Evolutionary conservation across 2,329 filamentous ascomycete genomes (phyloP).

Genomic region (Mycosphaerella arachidis): DNA sequence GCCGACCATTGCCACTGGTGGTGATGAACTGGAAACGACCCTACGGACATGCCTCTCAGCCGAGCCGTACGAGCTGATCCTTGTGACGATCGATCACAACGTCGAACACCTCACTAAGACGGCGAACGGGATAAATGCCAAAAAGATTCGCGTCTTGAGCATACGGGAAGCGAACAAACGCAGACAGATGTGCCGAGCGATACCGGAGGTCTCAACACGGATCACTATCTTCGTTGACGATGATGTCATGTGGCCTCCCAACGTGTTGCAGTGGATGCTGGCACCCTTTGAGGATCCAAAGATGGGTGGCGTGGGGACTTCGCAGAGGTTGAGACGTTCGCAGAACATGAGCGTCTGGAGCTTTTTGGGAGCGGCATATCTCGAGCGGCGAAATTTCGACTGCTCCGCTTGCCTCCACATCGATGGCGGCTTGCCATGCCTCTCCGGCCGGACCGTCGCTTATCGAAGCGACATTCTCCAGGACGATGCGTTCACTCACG

Average conservation of each 20-base stretch:
- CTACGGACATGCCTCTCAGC: conserved; percentile 71
- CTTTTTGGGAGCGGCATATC: conserved; percentile 86
- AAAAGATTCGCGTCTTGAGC: conserved; percentile 67
- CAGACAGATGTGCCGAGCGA: conserved; percentile 84
- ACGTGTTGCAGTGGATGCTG: conserved; percentile 83
- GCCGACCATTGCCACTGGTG: conserved; percentile 82
- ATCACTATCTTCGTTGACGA: conserved; percentile 94
- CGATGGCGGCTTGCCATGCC: conserved; percentile 92
- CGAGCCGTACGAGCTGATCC: conserved; percentile 66
- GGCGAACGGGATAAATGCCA: conserved; percentile 54
- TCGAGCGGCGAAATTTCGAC: conserved; percentile 92
- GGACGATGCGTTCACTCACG: conserved; percentile 77
- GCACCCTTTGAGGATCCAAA: conserved; percentile 81
- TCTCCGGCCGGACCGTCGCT: conserved; percentile 88
- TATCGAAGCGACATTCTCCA: conserved; percentile 86
- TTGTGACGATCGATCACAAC: conserved; percentile 84
- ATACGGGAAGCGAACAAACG: conserved; percentile 91
- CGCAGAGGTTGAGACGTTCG: conserved; percentile 75
- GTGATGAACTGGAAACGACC: conserved; percentile 76
- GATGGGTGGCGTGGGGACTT: conserved; percentile 89
- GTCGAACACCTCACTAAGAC: conserved; percentile 50
- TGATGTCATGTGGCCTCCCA: conserved; percentile 87
- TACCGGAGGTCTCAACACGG: conserved; percentile 74
- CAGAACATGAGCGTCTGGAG: conserved; percentile 67
- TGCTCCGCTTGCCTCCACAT: conserved; percentile 93